Evolutionary conservation across 208 protist species (phyloP).

Genomic region (Trichomonas tenax): DNA sequence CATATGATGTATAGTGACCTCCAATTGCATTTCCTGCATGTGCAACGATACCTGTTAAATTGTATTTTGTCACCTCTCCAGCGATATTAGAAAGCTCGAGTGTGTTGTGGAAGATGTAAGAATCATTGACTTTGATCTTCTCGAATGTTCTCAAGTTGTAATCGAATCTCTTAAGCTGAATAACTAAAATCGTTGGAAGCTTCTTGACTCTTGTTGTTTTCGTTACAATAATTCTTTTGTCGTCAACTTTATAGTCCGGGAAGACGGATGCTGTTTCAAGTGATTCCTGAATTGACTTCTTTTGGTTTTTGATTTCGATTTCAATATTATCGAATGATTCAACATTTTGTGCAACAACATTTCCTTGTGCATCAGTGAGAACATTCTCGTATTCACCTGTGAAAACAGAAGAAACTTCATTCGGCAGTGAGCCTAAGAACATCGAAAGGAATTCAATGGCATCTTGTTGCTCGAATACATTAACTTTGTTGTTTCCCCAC

Average conservation of each 20-base stretch:
- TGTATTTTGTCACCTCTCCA: neutral
- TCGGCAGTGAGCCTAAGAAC: neutral
- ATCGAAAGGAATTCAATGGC: neutral
- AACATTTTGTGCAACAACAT: neutral
- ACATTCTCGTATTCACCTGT: neutral
- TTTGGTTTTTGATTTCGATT: neutral
- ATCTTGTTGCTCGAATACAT: neutral
- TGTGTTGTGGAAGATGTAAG: neutral
- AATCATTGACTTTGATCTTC: neutral
- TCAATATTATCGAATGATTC: neutral
- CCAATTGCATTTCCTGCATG: neutral
- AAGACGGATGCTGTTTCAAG: neutral
- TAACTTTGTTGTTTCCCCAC: neutral
- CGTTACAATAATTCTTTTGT: neutral
- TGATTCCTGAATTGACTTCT: neutral
- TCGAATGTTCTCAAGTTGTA: neutral
- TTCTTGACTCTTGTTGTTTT: neutral
- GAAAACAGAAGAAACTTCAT: neutral
- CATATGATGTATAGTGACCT: neutral
- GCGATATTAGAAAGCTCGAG: neutral
- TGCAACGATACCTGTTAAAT: neutral
- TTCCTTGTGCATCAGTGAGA: neutral
- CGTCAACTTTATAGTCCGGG: neutral
- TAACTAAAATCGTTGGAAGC: neutral
- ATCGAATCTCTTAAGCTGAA: slow-evolving; percentile 12